These are phyloP conservation scores for Exobasidium cylindrosporum DNA, from an alignment of 1,284 basidiomycete species.

Conservation along the genomic window DNA sequence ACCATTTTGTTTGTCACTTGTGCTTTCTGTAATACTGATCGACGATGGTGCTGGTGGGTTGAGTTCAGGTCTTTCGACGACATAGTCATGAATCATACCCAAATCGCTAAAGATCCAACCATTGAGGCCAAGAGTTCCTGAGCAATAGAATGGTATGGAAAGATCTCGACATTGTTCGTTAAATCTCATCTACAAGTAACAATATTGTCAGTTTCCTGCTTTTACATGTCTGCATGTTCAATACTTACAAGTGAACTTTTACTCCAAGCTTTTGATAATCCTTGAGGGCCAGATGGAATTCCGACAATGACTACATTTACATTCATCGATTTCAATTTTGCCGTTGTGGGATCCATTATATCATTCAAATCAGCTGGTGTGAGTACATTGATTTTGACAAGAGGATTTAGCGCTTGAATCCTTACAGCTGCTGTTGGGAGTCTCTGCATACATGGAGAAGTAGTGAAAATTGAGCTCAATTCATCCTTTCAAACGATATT, in stretches of 20 bases:
- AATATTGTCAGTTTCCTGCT: too few relatives aligned
- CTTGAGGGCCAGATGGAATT: slow-evolving; percentile 10
- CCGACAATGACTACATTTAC: slow-evolving; percentile 45
- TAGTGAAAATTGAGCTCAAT: neutral
- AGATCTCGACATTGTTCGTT: slow-evolving; percentile 69
- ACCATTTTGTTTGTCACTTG: neutral
- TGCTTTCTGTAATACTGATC: neutral
- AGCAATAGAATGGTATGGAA: slow-evolving; percentile 68
- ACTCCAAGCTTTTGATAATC: slow-evolving; percentile 45
- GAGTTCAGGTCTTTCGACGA: slow-evolving; percentile 65
- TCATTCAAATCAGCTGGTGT: slow-evolving; percentile 47
- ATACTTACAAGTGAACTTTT: slow-evolving; percentile 62
- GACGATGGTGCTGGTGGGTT: slow-evolving; percentile 14
- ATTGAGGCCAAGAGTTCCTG: slow-evolving; percentile 81
- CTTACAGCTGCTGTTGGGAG: slow-evolving; percentile 66
- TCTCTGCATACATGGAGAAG: slow-evolving; percentile 1
- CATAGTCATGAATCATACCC: slow-evolving; percentile 71
- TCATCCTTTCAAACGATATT: neutral
- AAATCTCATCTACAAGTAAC: slow-evolving; percentile 66
- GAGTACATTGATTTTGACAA: slow-evolving; percentile 74
- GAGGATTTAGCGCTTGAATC: slow-evolving; percentile 84
- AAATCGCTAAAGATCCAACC: slow-evolving; percentile 95
- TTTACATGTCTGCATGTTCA: slow-evolving; percentile 53
- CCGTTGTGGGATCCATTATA: slow-evolving; percentile 8
- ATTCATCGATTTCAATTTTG: slow-evolving; percentile 58